Evolutionary conservation across 805 yeast genomes (phyloP).

Genomic region (Saturnispora dispora): DNA sequence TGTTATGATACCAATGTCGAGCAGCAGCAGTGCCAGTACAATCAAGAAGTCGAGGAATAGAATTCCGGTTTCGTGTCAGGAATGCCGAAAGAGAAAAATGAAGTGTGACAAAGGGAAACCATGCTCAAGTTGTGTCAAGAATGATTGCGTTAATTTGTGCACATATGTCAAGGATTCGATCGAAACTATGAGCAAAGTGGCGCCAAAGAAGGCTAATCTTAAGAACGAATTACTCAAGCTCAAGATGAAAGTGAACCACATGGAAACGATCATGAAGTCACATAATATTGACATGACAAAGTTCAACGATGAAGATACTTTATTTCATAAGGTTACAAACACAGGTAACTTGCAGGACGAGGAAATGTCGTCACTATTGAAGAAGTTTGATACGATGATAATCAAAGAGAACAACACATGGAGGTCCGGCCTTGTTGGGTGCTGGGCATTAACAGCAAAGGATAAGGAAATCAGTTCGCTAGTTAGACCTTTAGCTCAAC

Average conservation of each 20-base stretch:
- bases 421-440: constrained; percentile 37
- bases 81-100: constrained; percentile 39
- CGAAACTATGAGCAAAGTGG: constrained; percentile 1
- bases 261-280: constrained; percentile 26
- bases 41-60: constrained; percentile 36
- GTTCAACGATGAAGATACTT: constrained; percentile 8
- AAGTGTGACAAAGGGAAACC: constrained; percentile 36
- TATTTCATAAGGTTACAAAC: constrained; percentile 7
- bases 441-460: constrained; percentile 29
- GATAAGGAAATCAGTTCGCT: constrained; percentile 29
- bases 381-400: constrained; percentile 34
- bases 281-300: constrained; percentile 23
- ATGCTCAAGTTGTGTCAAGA: constrained; percentile 30
- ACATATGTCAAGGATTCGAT: constrained; percentile 32
- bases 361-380: constrained; percentile 30
- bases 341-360: constrained; percentile 19
- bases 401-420: constrained; percentile 35
- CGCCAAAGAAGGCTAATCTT: constrained; percentile 27
- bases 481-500: constrained; percentile 23
- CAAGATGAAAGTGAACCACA: constrained; percentile 32
- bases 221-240: constrained; percentile 33
- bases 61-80: constrained; percentile 37
- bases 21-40: neutral
- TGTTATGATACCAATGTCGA: neutral
- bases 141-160: constrained; percentile 32